Evolutionary conservation across 192 early-diverging fungal genomes (phyloP).

Genomic region (Pilaira anomala): DNA sequence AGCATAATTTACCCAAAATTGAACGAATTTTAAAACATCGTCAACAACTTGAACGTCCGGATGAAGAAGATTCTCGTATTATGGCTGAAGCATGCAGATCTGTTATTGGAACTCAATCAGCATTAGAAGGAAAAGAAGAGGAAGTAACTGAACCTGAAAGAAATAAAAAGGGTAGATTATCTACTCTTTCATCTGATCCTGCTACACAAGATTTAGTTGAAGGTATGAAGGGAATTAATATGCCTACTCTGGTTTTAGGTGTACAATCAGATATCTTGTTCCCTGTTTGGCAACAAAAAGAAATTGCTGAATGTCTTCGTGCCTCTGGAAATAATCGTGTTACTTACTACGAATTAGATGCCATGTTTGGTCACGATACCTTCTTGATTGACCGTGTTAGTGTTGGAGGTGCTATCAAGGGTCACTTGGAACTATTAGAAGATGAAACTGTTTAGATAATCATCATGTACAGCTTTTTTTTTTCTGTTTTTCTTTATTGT

Average conservation of each 20-base stretch:
- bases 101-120: constrained; percentile 17
- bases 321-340: constrained; percentile 84
- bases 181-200: constrained; percentile 40
- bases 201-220: constrained; percentile 59
- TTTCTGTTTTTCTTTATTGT: too few relatives aligned
- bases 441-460: too few relatives aligned
- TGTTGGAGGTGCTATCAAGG: constrained; percentile 93
- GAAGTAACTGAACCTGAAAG: constrained; percentile 8
- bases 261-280: constrained; percentile 96
- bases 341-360: constrained; percentile 96
- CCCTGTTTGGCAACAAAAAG: constrained; percentile 92
- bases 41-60: neutral
- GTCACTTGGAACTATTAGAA: constrained; percentile 62
- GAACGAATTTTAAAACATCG: constrained; percentile 9
- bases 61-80: neutral
- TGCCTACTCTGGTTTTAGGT: constrained; percentile 88
- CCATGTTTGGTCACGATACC: constrained; percentile 96
- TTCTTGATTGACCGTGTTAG: constrained; percentile 89
- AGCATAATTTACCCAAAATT: constrained; percentile 31
- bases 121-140: constrained; percentile 37
- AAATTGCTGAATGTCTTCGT: constrained; percentile 87
- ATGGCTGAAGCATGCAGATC: constrained; percentile 19
- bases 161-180: constrained; percentile 5
- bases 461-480: too few relatives aligned
- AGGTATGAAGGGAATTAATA: constrained; percentile 66